Base-by-base conservation (phyloP, 2,329 filamentous ascomycete species). In the Seiridium cupressi region DNA sequence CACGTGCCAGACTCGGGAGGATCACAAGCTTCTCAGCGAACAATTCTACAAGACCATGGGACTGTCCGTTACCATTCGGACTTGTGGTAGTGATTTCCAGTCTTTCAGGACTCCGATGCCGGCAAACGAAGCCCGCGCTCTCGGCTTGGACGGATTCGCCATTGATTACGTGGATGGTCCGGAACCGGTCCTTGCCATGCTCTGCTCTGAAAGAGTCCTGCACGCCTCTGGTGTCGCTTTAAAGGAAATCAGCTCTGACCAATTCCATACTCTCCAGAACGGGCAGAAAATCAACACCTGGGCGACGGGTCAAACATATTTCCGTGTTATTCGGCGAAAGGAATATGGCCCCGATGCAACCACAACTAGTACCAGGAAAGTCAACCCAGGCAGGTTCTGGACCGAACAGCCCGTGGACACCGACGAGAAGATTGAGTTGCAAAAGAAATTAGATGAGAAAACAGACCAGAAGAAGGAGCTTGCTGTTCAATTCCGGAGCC, bases 91-190 rank as follows among this genome's bases (percentile, higher is more conserved):
- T 13, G 73, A 83, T 2, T 73, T 92, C 7, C 75, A 80, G 3
- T 73, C 79, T 1, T 90, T 89, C 65, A 77, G 70, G 53, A 68
- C 84, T 6, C 84, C 85, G 0, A 68, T 91, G 4, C 76, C 83
- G 1, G 66, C 71, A 5, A 79, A 86, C 7, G 79, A 91, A 57
- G 74, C 92, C 59, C 69, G 69, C 57, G 61, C 68, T 46, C 60
- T 86, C 73, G 92, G 92, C 0, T 84, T 99, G 55, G 89, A 96
- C 64, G 88, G 89, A 2, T 97, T 90, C 77, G 88, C 92, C 0
- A 81, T 91, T 34, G 90, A 98, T 69, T 91, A 84, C 61, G 71
- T 99, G 5, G 83, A 88, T 40, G 95, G 94, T 0, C 96, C 96
- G 0, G 87, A 89, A 1, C 84, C 91, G 1, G 91, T 99, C 1